Evolutionary conservation across 495 filamentous ascomycete genomes (phyloP).

Genomic region (Penicillium coprophilum): DNA sequence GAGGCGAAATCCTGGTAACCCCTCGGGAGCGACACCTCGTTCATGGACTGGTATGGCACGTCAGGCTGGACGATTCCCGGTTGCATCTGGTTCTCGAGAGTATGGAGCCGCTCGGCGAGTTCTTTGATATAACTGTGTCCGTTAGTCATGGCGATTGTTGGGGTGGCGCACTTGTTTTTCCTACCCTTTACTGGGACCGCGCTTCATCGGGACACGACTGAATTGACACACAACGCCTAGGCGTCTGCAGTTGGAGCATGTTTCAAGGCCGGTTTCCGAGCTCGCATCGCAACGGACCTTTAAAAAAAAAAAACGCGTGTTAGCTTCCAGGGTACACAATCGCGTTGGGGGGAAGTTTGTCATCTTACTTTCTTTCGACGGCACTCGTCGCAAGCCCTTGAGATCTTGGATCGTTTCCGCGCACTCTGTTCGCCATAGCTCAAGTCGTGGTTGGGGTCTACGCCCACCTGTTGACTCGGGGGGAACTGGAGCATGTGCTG

Average conservation of each 20-base stretch:
- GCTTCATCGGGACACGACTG: constrained; percentile 90
- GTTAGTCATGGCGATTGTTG: constrained; percentile 23
- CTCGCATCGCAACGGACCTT: constrained; percentile 89
- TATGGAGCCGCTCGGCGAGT: constrained; percentile 82
- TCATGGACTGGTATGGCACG: constrained; percentile 48
- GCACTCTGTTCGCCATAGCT: constrained; percentile 63
- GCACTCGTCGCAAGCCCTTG: constrained; percentile 92
- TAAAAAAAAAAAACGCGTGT: constrained; percentile 17
- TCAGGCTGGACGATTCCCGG: constrained; percentile 48
- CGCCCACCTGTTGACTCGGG: constrained; percentile 50
- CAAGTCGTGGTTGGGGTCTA: constrained; percentile 51
- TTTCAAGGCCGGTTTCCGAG: constrained; percentile 72
- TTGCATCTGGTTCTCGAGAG: constrained; percentile 69
- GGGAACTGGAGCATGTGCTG: constrained; percentile 50
- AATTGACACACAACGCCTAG: constrained; percentile 79
- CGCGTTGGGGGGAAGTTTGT: constrained; percentile 12
- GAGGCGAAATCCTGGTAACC: constrained; percentile 52
- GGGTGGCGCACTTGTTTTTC: constrained; percentile 17
- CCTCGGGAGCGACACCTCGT: constrained; percentile 45
- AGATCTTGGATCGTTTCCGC: constrained; percentile 87
- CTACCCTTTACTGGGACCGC: constrained; percentile 93
- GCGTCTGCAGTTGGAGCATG: constrained; percentile 83
- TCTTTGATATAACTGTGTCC: constrained; percentile 85
- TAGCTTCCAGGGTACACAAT: constrained; percentile 16
- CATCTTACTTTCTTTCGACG: constrained; percentile 78